A percentile compares a stretch with the other conserved stretches of the same genome.
Evolutionary conservation across 768 basidiomycete genomes (phyloP).

Genomic region (Russula vinacea): DNA sequence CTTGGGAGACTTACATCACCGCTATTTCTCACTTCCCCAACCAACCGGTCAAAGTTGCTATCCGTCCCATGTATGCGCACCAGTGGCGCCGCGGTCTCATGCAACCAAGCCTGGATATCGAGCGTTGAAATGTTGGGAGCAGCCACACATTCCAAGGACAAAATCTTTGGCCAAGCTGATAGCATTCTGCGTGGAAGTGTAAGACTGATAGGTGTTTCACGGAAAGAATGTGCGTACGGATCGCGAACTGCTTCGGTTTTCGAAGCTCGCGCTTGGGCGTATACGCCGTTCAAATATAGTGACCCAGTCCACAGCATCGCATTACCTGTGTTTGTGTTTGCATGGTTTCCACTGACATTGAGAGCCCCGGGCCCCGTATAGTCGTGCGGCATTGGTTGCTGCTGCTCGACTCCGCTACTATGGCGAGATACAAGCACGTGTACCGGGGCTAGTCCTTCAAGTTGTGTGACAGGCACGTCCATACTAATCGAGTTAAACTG

Average conservation of each 20-base stretch:
- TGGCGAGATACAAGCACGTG: too few relatives aligned
- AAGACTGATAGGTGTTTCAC: neutral
- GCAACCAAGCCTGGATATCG: slow-evolving; percentile 14
- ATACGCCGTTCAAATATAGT: neutral
- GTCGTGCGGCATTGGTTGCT: neutral
- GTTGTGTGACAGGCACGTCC: neutral
- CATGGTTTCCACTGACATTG: too few relatives aligned
- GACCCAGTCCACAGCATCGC: too few relatives aligned
- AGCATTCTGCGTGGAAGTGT: neutral
- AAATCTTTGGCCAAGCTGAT: neutral
- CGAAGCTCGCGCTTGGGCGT: neutral
- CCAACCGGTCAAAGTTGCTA: neutral
- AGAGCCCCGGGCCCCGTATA: neutral
- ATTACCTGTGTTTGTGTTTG: too few relatives aligned
- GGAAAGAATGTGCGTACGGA: neutral
- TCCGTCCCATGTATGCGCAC: neutral
- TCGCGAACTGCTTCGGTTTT: neutral
- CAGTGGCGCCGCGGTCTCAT: neutral
- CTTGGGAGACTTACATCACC: slow-evolving; percentile 6
- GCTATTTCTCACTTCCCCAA: neutral
- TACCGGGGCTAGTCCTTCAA: neutral
- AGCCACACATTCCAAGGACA: neutral
- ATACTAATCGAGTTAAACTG: neutral
- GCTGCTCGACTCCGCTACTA: neutral
- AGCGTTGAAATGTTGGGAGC: neutral